Evolutionary conservation across 192 early-diverging fungal species (phyloP).

Genomic region (Backusella australiensis): DNA sequence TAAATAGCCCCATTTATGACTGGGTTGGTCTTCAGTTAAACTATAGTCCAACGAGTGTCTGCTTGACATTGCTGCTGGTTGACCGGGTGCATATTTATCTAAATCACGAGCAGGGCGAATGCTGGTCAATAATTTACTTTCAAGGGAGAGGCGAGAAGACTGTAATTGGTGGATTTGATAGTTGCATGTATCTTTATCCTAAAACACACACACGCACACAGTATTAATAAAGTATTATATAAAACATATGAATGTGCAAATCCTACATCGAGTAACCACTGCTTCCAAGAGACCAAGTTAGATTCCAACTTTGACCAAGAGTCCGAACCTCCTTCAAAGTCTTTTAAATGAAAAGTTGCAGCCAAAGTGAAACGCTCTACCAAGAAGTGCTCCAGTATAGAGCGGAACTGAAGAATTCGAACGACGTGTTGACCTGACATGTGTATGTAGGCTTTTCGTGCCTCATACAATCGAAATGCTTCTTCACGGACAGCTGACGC

Average conservation of each 20-base stretch:
- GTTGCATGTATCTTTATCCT: slow-evolving; percentile 38
- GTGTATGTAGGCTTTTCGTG: slow-evolving; percentile 60
- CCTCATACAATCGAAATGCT: slow-evolving; percentile 60
- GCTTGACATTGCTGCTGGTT: background rate
- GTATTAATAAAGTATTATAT: background rate
- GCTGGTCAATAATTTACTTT: slow-evolving; percentile 25
- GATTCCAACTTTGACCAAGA: slow-evolving; percentile 44
- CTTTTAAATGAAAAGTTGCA: slow-evolving; percentile 29
- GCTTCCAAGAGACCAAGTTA: slow-evolving; percentile 37
- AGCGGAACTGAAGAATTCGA: slow-evolving; percentile 50
- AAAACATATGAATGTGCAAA: background rate
- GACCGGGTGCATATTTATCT: slow-evolving; percentile 21
- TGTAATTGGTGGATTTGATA: slow-evolving; percentile 33
- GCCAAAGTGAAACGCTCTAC: slow-evolving; percentile 36
- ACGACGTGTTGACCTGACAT: slow-evolving; percentile 54
- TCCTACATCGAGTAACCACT: slow-evolving; percentile 38
- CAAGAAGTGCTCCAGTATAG: slow-evolving; percentile 40
- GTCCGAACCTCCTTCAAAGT: slow-evolving; percentile 40
- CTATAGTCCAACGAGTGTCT: slow-evolving; percentile 11
- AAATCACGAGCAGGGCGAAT: slow-evolving; percentile 28
- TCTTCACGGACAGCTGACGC: slow-evolving; percentile 61
- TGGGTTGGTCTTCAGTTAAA: slow-evolving; percentile 22
- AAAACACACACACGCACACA: background rate
- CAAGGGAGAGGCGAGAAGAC: slow-evolving; percentile 29
- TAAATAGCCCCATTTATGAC: slow-evolving; percentile 29